Evolutionary conservation across 108 stramenopile species (phyloP).

Genomic region (Bacterosira constricta): DNA sequence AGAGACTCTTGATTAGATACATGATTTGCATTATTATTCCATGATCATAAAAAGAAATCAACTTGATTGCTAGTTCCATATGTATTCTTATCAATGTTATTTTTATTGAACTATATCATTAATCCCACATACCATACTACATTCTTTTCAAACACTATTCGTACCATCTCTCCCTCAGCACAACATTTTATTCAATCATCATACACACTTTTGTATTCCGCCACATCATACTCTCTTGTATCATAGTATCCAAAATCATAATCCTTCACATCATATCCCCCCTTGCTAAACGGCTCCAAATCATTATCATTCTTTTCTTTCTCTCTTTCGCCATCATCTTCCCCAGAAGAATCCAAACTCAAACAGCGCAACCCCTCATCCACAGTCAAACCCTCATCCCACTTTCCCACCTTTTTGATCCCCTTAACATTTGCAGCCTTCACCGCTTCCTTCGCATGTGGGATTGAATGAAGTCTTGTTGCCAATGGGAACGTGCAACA

Average conservation of each 20-base stretch:
- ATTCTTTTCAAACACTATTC: background rate
- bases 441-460: background rate
- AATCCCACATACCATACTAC: too few relatives aligned
- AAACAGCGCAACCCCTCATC: slow-evolving; percentile 15
- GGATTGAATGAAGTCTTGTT: background rate
- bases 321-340: background rate
- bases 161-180: too few relatives aligned
- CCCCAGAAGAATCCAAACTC: slow-evolving; percentile 1
- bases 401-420: background rate
- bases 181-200: too few relatives aligned
- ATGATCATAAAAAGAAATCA: background rate
- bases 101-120: too few relatives aligned
- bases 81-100: too few relatives aligned
- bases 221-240: slow-evolving; percentile 14
- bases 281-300: slow-evolving; percentile 6
- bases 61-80: too few relatives aligned
- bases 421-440: slow-evolving; percentile 12
- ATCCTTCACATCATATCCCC: slow-evolving; percentile 24
- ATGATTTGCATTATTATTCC: background rate
- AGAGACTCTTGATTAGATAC: slow-evolving; percentile 24
- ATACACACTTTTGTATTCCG: slow-evolving; percentile 37
- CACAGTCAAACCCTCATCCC: slow-evolving; percentile 31
- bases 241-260: slow-evolving; percentile 22
- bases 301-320: slow-evolving; percentile 21
- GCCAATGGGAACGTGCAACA: slow-evolving; percentile 9